Conservation (phyloP, 257 asterid genomes). For the Solanum ahanhuiri region DNA sequence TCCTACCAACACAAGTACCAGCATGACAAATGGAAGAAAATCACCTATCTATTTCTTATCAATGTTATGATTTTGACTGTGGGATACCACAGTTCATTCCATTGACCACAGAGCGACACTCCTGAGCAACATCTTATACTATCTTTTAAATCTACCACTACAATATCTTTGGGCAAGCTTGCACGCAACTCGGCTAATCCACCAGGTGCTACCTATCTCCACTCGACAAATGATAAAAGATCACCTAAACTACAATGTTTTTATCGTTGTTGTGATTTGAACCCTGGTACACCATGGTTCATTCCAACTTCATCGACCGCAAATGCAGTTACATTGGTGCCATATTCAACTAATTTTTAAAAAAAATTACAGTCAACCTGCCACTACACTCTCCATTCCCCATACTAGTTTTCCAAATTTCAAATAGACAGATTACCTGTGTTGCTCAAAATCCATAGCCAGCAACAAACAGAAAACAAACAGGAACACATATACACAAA, state of each 20-base stretch:
- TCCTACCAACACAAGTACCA: background rate
- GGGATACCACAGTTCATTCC: background rate
- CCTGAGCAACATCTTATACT: background rate
- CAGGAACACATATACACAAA: background rate
- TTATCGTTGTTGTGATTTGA: background rate
- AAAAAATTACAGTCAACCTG: background rate
- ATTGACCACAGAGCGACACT: background rate
- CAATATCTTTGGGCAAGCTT: background rate
- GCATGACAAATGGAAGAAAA: fast-evolving
- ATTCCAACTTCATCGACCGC: background rate
- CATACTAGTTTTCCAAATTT: background rate
- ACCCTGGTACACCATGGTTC: background rate
- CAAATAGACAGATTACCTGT: background rate
- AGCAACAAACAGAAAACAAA: background rate
- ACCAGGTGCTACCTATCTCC: background rate
- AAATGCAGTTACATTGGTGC: background rate
- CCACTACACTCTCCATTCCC: background rate
- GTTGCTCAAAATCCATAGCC: background rate
- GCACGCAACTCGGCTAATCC: background rate
- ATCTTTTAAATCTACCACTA: background rate
- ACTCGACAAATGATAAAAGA: background rate
- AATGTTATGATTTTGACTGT: background rate
- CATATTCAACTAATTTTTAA: fast-evolving
- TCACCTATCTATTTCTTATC: background rate
- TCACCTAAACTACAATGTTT: background rate